A percentile compares a stretch with the other conserved stretches of the same genome.
phyloP scores from a whole-genome alignment of 2,329 filamentous ascomycete species.

The Harringtonia aguacate region DNA sequence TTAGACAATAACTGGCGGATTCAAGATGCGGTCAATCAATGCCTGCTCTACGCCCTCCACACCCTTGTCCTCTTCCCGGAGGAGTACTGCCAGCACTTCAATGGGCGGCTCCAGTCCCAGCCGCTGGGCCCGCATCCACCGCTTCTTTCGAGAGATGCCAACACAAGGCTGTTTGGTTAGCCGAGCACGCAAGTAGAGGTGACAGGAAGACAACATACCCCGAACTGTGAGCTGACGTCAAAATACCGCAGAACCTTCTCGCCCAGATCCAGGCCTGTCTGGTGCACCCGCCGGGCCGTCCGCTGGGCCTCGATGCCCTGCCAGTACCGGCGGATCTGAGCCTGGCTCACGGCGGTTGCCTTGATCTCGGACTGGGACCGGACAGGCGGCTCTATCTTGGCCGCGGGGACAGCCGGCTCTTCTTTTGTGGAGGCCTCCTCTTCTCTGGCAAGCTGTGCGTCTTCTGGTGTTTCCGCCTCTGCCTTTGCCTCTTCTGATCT shows the following conservation, averaged over 20 bases:
- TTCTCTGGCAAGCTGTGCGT: slow-evolving; percentile 16
- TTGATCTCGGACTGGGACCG: slow-evolving; percentile 29
- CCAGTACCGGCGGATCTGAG: slow-evolving; percentile 73
- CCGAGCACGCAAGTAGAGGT: not conserved
- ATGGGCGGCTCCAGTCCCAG: slow-evolving; percentile 81
- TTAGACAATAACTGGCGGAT: slow-evolving; percentile 24
- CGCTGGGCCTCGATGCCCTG: slow-evolving; percentile 56
- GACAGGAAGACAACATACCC: slow-evolving; percentile 50
- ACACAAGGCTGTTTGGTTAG: slow-evolving; percentile 63
- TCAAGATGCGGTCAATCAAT: slow-evolving; percentile 60
- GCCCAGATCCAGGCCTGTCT: slow-evolving; percentile 56
- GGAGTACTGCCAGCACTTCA: slow-evolving; percentile 76
- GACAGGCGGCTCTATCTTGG: slow-evolving; percentile 27
- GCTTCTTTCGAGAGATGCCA: slow-evolving; percentile 67
- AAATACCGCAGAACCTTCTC: slow-evolving; percentile 90
- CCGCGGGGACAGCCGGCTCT: slow-evolving; percentile 14
- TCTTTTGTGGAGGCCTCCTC: slow-evolving; percentile 14
- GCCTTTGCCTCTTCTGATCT: no score
- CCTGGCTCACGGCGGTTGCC: slow-evolving; percentile 55
- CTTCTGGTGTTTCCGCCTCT: slow-evolving; percentile 11
- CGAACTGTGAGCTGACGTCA: slow-evolving; percentile 84
- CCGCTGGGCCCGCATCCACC: slow-evolving; percentile 77
- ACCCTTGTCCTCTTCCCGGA: slow-evolving; percentile 56
- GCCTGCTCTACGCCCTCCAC: slow-evolving; percentile 51
- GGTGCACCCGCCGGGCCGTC: slow-evolving; percentile 63